Conservation (phyloP, 768 basidiomycete species). For the Suillus lakei region DNA sequence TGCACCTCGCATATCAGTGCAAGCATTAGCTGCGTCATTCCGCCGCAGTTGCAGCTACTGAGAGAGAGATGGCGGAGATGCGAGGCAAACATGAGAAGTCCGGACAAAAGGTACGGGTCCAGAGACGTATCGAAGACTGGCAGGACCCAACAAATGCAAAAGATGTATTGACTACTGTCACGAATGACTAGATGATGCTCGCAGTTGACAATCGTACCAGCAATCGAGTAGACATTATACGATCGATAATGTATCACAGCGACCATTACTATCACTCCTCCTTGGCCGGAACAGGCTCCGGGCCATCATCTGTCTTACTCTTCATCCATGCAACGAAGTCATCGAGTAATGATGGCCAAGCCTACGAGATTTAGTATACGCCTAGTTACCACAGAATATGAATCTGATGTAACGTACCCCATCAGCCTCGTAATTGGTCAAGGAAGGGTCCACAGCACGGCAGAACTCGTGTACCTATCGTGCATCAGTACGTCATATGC, state of each 20-base stretch:
- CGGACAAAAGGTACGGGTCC: slow-evolving; percentile 7
- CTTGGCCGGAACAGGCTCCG: slow-evolving; percentile 7
- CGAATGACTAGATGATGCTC: slow-evolving; percentile 4
- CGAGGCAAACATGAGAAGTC: slow-evolving; percentile 6
- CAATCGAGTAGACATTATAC: background rate
- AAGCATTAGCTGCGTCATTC: slow-evolving; percentile 14
- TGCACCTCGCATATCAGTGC: slow-evolving; percentile 7
- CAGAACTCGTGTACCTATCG: slow-evolving; percentile 79
- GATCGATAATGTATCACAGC: background rate
- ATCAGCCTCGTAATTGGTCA: slow-evolving; percentile 75
- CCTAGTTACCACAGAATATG: background rate
- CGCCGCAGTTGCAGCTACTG: slow-evolving; percentile 4
- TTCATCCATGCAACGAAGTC: slow-evolving; percentile 77
- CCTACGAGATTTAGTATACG: slow-evolving; percentile 42
- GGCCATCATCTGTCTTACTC: slow-evolving; percentile 17
- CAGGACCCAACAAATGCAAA: slow-evolving; percentile 6
- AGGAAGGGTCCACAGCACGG: slow-evolving; percentile 56
- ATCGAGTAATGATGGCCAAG: slow-evolving; percentile 84
- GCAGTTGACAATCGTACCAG: slow-evolving; percentile 1
- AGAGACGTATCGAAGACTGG: background rate
- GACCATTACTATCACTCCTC: slow-evolving; percentile 3
- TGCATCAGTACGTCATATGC: slow-evolving; percentile 3
- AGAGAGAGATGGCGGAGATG: slow-evolving; percentile 10
- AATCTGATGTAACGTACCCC: slow-evolving; percentile 54
- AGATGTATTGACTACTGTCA: slow-evolving; percentile 7